Evolutionary conservation across 495 filamentous ascomycete genomes (phyloP).

Genomic region (Beverwykella pulmonaria): DNA sequence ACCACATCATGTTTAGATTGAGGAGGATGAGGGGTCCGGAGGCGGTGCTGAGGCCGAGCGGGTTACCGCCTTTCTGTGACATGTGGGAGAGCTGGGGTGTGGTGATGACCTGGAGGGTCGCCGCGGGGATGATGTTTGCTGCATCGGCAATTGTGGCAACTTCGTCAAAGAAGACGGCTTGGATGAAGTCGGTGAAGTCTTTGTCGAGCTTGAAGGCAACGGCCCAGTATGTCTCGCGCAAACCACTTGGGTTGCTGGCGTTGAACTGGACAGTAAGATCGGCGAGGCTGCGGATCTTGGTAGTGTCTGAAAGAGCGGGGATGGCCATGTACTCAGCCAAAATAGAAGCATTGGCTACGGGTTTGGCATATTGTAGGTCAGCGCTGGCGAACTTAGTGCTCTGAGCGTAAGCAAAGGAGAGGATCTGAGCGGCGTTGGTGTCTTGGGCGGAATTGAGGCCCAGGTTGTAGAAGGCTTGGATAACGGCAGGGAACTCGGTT

Average conservation of each 20-base stretch:
- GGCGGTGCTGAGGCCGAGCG: constrained; percentile 16
- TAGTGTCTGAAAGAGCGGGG: constrained; percentile 44
- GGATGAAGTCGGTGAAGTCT: constrained; percentile 11
- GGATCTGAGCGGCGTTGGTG: constrained; percentile 52
- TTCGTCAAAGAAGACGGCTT: constrained; percentile 30
- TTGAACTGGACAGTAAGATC: constrained; percentile 53
- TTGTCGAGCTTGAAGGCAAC: constrained; percentile 25
- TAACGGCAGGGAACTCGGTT: constrained; percentile 46
- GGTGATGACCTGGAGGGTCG: constrained; percentile 27
- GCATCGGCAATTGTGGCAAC: constrained; percentile 15
- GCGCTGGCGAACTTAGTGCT: constrained; percentile 42
- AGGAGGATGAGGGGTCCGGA: constrained; percentile 16
- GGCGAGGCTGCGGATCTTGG: constrained; percentile 50
- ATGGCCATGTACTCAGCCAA: constrained; percentile 50
- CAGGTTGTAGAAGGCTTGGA: constrained; percentile 48
- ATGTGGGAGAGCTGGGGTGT: constrained; percentile 12
- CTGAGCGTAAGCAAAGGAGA: constrained; percentile 46
- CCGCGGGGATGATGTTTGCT: constrained; percentile 5
- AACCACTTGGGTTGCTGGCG: constrained; percentile 47
- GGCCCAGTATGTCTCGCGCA: constrained; percentile 42
- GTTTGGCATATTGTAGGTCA: constrained; percentile 50
- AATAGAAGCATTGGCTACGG: constrained; percentile 40
- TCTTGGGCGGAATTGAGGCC: constrained; percentile 46
- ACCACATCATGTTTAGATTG: constrained; percentile 42
- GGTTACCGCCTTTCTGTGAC: constrained; percentile 24